Conservation (phyloP, 108 stramenopile genomes). For the Bacterosira constricta region DNA sequence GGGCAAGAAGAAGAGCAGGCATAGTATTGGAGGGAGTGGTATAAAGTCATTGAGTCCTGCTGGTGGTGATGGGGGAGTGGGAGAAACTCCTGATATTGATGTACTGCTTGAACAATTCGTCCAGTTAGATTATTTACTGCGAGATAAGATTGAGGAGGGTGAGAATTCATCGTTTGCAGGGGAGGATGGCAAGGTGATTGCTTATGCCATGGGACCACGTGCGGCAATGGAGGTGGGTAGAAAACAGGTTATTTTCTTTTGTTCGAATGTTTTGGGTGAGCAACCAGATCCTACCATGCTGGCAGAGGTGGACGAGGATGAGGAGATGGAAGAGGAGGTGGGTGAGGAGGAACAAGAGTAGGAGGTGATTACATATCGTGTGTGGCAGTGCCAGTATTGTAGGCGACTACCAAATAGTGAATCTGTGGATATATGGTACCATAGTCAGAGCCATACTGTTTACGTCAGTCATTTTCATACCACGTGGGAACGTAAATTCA, state of each 20-base stretch:
- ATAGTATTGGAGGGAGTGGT: slow-evolving; percentile 13
- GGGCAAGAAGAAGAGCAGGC: slow-evolving; percentile 36
- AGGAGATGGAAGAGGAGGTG: slow-evolving; percentile 40
- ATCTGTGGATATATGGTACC: no score
- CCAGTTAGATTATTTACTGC: slow-evolving; percentile 74
- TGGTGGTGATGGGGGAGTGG: slow-evolving; percentile 19
- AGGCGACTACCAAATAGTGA: no score
- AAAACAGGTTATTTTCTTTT: slow-evolving; percentile 81
- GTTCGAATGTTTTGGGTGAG: slow-evolving; percentile 79
- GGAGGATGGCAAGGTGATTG: slow-evolving; percentile 58
- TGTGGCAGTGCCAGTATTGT: no score
- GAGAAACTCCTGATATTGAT: slow-evolving; percentile 76
- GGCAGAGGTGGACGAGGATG: slow-evolving; percentile 74
- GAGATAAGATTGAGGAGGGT: slow-evolving; percentile 63
- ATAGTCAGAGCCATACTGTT: no score
- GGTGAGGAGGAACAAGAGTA: slow-evolving; percentile 47
- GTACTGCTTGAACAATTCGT: slow-evolving; percentile 72
- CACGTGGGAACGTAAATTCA: no score
- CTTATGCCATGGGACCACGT: slow-evolving; percentile 86
- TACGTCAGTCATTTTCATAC: no score
- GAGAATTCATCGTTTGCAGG: slow-evolving; percentile 16
- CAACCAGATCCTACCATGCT: slow-evolving; percentile 89
- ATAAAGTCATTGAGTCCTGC: slow-evolving; percentile 15
- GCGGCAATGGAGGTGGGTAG: slow-evolving; percentile 82
- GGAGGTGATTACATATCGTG: no score